Percentiles rank a stretch among this genome's conserved stretches.
phyloP scores from a whole-genome alignment of 495 filamentous ascomycete species.

The Penicillium atrosanguineum region DNA sequence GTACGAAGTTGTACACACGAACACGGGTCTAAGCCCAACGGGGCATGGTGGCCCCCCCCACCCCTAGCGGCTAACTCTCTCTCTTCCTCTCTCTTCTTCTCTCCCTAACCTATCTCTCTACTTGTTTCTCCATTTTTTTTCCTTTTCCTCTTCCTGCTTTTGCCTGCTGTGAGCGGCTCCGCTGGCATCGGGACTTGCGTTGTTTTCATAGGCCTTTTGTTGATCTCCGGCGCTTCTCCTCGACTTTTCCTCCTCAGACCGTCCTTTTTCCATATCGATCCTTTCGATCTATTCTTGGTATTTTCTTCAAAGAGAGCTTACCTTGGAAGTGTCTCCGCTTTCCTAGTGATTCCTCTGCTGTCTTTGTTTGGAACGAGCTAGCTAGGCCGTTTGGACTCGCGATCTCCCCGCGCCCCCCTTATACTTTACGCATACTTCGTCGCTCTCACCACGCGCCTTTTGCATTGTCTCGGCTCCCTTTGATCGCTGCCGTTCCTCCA shows the following conservation, averaged over 20 bases:
- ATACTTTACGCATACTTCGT: constrained; percentile 11
- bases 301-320: not conserved
- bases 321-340: not conserved
- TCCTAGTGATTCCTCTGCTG: not conserved
- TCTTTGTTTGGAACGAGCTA: constrained; percentile 19
- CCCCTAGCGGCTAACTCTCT: constrained; percentile 38
- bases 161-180: constrained; percentile 2
- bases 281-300: constrained; percentile 2
- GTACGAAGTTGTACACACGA: constrained; percentile 22
- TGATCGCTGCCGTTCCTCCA: not conserved
- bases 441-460: not conserved
- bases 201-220: constrained; percentile 3
- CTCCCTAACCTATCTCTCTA: constrained; percentile 14
- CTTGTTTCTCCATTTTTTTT: constrained; percentile 12
- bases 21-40: constrained; percentile 25
- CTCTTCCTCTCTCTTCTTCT: constrained; percentile 15
- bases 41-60: constrained; percentile 33
- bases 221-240: constrained; percentile 7
- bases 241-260: not conserved
- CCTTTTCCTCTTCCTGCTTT: constrained; percentile 15
- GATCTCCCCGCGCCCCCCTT: not conserved
- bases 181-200: constrained; percentile 13
- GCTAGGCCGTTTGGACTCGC: constrained; percentile 13
- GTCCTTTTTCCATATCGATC: constrained; percentile 17
- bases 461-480: constrained; percentile 8